Evolutionary conservation across 345 rosid genomes (phyloP).

Genomic region (Heritiera littoralis): DNA sequence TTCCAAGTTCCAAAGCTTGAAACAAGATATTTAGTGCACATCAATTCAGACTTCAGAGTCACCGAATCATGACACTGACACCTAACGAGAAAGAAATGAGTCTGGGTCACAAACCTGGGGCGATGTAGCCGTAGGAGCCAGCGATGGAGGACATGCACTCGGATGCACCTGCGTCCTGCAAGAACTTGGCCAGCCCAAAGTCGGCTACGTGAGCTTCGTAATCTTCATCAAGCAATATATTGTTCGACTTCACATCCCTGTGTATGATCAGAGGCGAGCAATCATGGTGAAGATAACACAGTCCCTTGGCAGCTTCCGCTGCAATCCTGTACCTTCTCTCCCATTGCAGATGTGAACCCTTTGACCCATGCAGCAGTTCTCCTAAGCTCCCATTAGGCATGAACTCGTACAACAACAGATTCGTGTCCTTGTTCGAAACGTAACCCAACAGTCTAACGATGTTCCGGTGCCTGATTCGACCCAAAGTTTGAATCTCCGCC

Average conservation of each 20-base stretch:
- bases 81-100: neutral
- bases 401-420: constrained; percentile 73
- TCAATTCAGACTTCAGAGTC: neutral
- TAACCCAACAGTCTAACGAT: constrained; percentile 78
- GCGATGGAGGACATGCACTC: constrained; percentile 92
- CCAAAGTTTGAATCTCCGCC: constrained; percentile 89
- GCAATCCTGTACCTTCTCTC: constrained; percentile 70
- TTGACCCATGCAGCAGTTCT: constrained; percentile 78
- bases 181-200: constrained; percentile 93
- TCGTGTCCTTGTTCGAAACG: constrained; percentile 85
- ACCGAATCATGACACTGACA: neutral
- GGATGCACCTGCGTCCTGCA: constrained; percentile 73
- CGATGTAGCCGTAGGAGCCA: constrained; percentile 94
- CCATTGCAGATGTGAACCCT: constrained; percentile 89
- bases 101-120: constrained; percentile 63
- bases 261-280: constrained; percentile 92
- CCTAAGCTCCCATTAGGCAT: constrained; percentile 95
- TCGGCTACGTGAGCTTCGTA: constrained; percentile 92
- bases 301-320: constrained; percentile 75
- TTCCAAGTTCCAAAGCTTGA: neutral
- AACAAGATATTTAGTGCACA: neutral
- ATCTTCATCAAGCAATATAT: constrained; percentile 75
- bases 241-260: constrained; percentile 87
- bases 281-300: constrained; percentile 92
- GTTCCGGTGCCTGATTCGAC: constrained; percentile 80